Conservation (phyloP, 176 grass and related monocot species). For the bread wheat (Triticum aestivum) region DNA sequence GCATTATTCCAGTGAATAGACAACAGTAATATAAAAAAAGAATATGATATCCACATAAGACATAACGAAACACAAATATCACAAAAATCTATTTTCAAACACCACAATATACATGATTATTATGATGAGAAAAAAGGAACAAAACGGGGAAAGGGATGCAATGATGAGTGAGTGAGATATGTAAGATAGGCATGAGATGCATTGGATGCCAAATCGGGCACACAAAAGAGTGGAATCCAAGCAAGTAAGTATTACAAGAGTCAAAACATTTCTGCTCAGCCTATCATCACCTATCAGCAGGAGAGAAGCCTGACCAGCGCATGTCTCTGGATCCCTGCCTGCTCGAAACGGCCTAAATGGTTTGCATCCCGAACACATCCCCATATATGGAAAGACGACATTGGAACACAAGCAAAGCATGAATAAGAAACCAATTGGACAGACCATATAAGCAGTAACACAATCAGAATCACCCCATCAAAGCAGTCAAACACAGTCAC, state of each 20-base stretch:
- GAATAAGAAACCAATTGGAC: neutral
- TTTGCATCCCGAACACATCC: conserved; percentile 36
- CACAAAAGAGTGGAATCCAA: conserved; percentile 31
- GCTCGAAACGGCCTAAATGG: conserved; percentile 18
- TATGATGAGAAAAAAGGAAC: conserved; percentile 8
- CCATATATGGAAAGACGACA: conserved; percentile 44
- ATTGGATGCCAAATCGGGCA: conserved; percentile 44
- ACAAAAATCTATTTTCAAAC: too few relatives aligned
- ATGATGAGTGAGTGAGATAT: neutral
- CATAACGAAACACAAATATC: too few relatives aligned
- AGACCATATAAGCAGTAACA: neutral
- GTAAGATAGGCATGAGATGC: neutral
- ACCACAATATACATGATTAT: too few relatives aligned
- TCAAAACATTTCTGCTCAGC: conserved; percentile 50
- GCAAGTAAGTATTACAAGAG: conserved; percentile 6
- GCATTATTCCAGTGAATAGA: too few relatives aligned
- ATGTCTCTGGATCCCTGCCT: conserved; percentile 25
- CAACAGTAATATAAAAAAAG: too few relatives aligned
- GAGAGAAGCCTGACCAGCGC: conserved; percentile 35
- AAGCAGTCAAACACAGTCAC: too few relatives aligned
- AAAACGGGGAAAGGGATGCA: neutral
- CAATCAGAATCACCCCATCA: too few relatives aligned
- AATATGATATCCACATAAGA: too few relatives aligned
- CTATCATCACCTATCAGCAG: neutral
- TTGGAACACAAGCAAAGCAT: too few relatives aligned